Conservation (phyloP, 2,329 filamentous ascomycete genomes). For the Fusarium sp. region DNA sequence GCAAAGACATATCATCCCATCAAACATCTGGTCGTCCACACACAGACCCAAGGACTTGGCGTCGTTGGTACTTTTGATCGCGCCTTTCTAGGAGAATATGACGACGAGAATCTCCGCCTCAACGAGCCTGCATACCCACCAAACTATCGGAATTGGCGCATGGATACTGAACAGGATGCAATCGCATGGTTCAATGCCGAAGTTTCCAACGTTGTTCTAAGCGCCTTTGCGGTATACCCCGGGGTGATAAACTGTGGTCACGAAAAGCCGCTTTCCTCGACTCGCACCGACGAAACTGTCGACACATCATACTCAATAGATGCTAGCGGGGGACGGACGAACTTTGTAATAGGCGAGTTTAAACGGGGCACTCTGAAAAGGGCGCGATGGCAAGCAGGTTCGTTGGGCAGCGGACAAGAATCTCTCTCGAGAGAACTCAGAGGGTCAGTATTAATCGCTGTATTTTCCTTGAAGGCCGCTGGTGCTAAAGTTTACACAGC, state of each 20-base stretch:
- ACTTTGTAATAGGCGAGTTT: background rate
- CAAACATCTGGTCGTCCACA: background rate
- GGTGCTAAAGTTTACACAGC: background rate
- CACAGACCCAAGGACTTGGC: background rate
- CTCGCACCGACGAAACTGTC: background rate
- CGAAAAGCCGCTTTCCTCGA: background rate
- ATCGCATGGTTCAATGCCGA: background rate
- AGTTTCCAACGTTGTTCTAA: background rate
- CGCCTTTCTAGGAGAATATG: background rate
- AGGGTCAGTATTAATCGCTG: background rate
- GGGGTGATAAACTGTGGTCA: background rate
- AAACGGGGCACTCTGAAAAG: background rate
- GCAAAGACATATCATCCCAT: background rate
- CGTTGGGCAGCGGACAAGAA: background rate
- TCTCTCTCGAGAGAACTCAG: background rate
- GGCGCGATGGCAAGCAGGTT: background rate
- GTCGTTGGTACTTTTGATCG: background rate
- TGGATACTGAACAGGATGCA: background rate
- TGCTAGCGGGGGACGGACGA: background rate
- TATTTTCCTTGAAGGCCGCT: background rate
- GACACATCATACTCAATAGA: background rate
- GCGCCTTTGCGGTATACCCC: background rate
- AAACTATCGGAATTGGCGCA: background rate
- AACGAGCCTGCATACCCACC: background rate
- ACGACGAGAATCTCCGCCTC: background rate